A percentile compares a stretch with the other conserved stretches of the same genome.
Evolutionary conservation across 192 early-diverging fungal genomes (phyloP).

Genomic region (Dispira simplex): DNA sequence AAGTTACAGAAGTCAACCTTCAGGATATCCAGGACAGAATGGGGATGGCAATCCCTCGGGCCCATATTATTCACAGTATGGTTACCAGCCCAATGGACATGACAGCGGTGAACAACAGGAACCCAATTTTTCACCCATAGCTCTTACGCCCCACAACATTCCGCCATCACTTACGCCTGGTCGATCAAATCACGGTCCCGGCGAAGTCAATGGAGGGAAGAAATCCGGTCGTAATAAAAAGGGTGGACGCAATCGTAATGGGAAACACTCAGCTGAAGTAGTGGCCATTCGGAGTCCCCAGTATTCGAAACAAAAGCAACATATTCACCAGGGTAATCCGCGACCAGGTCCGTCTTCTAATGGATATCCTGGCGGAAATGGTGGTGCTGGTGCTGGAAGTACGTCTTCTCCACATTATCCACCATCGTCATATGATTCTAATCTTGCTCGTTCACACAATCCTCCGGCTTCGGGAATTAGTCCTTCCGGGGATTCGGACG

Average conservation of each 20-base stretch:
- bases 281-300: constrained; percentile 29
- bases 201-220: not conserved
- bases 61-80: not conserved
- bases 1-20: constrained; percentile 11
- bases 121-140: constrained; percentile 18
- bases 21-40: not conserved
- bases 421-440: not conserved
- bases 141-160: constrained; percentile 17
- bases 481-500: constrained; percentile 12
- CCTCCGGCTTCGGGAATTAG: constrained; percentile 8
- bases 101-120: constrained; percentile 6
- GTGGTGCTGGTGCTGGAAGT: constrained; percentile 11
- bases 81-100: not conserved
- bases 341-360: not conserved
- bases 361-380: not conserved
- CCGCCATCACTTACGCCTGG: constrained; percentile 12
- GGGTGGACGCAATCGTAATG: not conserved
- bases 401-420: not conserved
- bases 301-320: constrained; percentile 32
- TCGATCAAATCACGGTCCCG: not conserved
- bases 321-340: constrained; percentile 18
- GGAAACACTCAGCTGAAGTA: constrained; percentile 14
- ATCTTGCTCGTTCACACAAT: not conserved
- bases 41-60: not conserved
- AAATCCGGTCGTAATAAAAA: not conserved